These are phyloP conservation scores for Lyophyllum decastes DNA, from an alignment of 768 basidiomycete species.

Conservation along the genomic window DNA sequence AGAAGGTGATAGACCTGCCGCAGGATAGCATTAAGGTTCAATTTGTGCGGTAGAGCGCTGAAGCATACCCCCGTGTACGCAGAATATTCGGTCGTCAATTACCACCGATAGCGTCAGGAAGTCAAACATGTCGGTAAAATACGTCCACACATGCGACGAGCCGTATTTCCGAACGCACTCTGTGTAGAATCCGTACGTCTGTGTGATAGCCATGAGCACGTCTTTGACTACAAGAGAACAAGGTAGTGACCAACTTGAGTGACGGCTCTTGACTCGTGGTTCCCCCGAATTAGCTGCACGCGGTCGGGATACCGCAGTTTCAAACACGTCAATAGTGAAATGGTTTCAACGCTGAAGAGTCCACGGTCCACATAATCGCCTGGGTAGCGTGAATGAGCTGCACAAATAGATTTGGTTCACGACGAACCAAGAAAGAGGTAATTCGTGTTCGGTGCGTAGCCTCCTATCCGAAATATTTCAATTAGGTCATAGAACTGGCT, in stretches of 20 bases:
- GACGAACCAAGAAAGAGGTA: conserved; percentile 94
- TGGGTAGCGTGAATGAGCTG: conserved; percentile 33
- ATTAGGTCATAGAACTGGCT: conserved; percentile 99
- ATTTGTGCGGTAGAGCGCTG: conserved; percentile 4
- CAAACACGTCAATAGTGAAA: conserved; percentile 93
- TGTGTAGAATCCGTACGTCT: conserved; percentile 99
- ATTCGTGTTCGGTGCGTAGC: conserved; percentile 94
- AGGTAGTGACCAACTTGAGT: conserved; percentile 75
- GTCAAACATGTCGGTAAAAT: conserved; percentile 99
- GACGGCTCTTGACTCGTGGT: conserved; percentile 97
- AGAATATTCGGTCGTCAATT: conserved; percentile 99
- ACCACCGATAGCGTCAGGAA: conserved; percentile 96
- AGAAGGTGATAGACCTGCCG: conserved; percentile 88
- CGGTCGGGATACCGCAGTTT: conserved; percentile 97
- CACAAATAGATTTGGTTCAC: conserved; percentile 1
- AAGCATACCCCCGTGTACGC: conserved; percentile 90
- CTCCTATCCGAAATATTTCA: conserved; percentile 98
- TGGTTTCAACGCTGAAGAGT: conserved; percentile 97
- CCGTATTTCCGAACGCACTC: conserved; percentile 99
- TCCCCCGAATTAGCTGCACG: conserved; percentile 95
- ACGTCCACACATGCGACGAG: conserved; percentile 95
- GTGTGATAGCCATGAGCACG: conserved; percentile 29
- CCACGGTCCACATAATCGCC: conserved; percentile 99
- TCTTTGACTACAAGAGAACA: conserved; percentile 17
- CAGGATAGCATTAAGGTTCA: conserved; percentile 14